Percentiles rank a stretch among this genome's conserved stretches.
These are phyloP conservation scores for Blastobotrys capitulatus DNA, from an alignment of 1,139 yeast species.

Conservation along the genomic window DNA sequence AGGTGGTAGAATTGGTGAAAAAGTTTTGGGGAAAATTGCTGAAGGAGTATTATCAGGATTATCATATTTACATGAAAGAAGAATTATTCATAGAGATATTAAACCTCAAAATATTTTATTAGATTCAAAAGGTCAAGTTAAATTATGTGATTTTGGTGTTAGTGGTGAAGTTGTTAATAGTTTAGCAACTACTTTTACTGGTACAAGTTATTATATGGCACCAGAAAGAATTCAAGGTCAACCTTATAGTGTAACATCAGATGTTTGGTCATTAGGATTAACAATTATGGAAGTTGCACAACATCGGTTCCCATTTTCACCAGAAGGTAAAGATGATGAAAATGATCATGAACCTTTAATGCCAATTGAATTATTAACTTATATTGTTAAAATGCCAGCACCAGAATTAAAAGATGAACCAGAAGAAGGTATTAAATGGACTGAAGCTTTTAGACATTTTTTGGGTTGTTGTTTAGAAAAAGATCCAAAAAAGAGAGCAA, in stretches of 20 bases:
- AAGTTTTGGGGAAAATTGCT: slow-evolving; percentile 84
- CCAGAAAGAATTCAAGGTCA: slow-evolving; percentile 96
- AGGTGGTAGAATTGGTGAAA: slow-evolving; percentile 86
- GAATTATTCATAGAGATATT: slow-evolving; percentile 82
- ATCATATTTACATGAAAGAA: slow-evolving; percentile 79
- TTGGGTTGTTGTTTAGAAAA: slow-evolving; percentile 76
- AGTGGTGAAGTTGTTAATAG: slow-evolving; percentile 96
- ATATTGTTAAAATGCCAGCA: slow-evolving; percentile 71
- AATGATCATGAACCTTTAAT: slow-evolving; percentile 44
- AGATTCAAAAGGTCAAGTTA: slow-evolving; percentile 71
- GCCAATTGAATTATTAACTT: slow-evolving; percentile 80
- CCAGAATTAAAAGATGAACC: slow-evolving; percentile 78
- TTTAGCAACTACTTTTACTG: slow-evolving; percentile 91
- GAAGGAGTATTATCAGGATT: slow-evolving; percentile 78
- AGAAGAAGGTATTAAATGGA: slow-evolving; percentile 71
- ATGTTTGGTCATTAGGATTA: slow-evolving; percentile 93
- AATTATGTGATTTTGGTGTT: slow-evolving; percentile 97
- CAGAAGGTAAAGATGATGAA: slow-evolving; percentile 34
- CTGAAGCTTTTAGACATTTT: slow-evolving; percentile 75
- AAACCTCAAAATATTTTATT: slow-evolving; percentile 88
- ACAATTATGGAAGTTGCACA: slow-evolving; percentile 89
- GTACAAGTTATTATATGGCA: slow-evolving; percentile 97
- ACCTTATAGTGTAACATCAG: slow-evolving; percentile 90
- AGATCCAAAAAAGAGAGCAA: slow-evolving; percentile 73
- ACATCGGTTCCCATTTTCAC: slow-evolving; percentile 70